phyloP scores from a whole-genome alignment of 306 rosid genomes.

The Casuarina glauca region DNA sequence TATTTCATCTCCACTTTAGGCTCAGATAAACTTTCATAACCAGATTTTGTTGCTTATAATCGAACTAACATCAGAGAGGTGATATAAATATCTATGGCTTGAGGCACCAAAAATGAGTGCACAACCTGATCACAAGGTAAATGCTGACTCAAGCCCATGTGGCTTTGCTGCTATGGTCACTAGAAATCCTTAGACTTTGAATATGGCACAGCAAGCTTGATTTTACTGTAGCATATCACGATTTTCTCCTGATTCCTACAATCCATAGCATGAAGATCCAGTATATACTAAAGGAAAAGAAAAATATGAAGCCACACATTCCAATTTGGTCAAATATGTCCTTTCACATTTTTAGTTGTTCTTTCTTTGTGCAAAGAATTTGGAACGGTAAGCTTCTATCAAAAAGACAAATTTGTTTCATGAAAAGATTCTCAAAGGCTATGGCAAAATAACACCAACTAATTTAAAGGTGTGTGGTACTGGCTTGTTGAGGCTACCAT shows the following conservation, averaged over 20 bases:
- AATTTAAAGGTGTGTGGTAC: background rate
- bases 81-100: too few relatives aligned
- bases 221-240: too few relatives aligned
- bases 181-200: too few relatives aligned
- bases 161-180: too few relatives aligned
- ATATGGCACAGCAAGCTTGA: too few relatives aligned
- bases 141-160: too few relatives aligned
- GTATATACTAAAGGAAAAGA: too few relatives aligned
- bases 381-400: background rate
- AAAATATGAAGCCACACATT: too few relatives aligned
- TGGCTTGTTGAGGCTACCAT: background rate
- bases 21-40: background rate
- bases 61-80: too few relatives aligned
- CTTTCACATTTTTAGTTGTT: background rate
- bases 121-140: too few relatives aligned
- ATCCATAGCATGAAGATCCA: background rate
- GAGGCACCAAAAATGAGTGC: too few relatives aligned
- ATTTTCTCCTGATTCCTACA: background rate
- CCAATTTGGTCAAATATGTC: background rate
- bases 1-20: background rate
- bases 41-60: too few relatives aligned
- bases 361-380: background rate
- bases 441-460: background rate
- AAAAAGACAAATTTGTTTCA: background rate
- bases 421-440: background rate